Percentiles rank a stretch among this genome's conserved stretches.
phyloP scores from a whole-genome alignment of 2,329 filamentous ascomycete genomes.

The Boeremia lycopersici region DNA sequence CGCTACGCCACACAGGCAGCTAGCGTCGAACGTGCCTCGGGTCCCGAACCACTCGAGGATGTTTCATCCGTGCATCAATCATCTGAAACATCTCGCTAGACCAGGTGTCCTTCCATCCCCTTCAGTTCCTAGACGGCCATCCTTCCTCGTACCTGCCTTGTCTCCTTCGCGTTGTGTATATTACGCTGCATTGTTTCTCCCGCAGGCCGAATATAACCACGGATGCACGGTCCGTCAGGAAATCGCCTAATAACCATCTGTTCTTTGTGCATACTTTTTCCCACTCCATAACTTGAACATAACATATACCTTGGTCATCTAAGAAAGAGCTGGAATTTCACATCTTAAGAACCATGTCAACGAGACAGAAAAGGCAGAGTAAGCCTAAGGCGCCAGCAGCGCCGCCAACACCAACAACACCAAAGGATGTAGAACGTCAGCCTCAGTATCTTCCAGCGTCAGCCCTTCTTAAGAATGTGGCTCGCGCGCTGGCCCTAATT shows the following conservation, averaged over 20 bases:
- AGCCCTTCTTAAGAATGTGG: conserved; percentile 39
- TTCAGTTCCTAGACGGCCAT: conserved; percentile 10
- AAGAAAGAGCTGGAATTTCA: conserved; percentile 14
- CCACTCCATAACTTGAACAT: not conserved
- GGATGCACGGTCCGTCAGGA: conserved; percentile 30
- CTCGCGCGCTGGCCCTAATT: conserved; percentile 52
- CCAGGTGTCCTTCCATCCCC: conserved; percentile 14
- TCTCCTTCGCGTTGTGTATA: not conserved
- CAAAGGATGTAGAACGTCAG: conserved; percentile 30
- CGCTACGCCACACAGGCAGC: conserved; percentile 18
- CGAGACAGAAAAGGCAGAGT: conserved; percentile 41
- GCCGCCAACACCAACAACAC: conserved; percentile 2
- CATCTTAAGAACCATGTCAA: conserved; percentile 32
- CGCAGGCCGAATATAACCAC: conserved; percentile 29
- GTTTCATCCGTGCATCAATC: conserved; percentile 45
- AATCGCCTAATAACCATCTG: conserved; percentile 23
- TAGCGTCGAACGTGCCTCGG: conserved; percentile 24
- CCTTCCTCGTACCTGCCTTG: conserved; percentile 13
- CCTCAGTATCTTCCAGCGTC: conserved; percentile 30
- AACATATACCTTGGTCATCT: not conserved
- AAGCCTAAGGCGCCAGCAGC: conserved; percentile 38
- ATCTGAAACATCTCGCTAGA: conserved; percentile 30
- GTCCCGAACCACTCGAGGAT: conserved; percentile 31
- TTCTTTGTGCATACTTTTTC: conserved; percentile 18
- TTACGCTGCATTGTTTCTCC: conserved; percentile 12